Percentiles rank a stretch among this genome's conserved stretches.
phyloP scores from a whole-genome alignment of 192 early-diverging fungal genomes.

The Gamsiella multidivaricata region DNA sequence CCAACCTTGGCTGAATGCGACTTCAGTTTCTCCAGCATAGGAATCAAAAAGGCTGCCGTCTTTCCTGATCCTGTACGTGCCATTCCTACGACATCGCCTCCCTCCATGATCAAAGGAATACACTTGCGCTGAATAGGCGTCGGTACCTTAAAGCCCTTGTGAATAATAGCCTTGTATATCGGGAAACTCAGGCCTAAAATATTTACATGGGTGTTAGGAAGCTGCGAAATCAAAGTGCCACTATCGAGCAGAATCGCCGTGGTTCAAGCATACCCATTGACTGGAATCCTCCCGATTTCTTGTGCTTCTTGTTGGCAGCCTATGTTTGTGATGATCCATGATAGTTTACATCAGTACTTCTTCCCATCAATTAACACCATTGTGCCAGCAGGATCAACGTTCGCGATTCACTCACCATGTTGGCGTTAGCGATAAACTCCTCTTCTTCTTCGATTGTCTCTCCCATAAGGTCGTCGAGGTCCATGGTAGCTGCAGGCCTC shows the following conservation, averaged over 20 bases:
- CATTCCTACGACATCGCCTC: slow-evolving; percentile 97
- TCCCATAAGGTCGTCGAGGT: slow-evolving; percentile 52
- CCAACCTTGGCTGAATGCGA: slow-evolving; percentile 88
- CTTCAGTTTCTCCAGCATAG: slow-evolving; percentile 89
- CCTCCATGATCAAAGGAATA: slow-evolving; percentile 92
- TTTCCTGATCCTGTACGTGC: slow-evolving; percentile 98
- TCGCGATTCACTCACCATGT: slow-evolving; percentile 27
- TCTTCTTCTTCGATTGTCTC: slow-evolving; percentile 34
- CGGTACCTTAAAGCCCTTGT: slow-evolving; percentile 97
- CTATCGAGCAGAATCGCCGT: no score
- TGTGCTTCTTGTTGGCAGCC: slow-evolving; percentile 88
- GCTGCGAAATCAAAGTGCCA: no score
- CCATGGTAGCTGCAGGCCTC: slow-evolving; percentile 29
- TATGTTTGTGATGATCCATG: slow-evolving; percentile 13
- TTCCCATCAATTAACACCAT: not conserved
- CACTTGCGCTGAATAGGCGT: slow-evolving; percentile 97
- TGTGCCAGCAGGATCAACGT: no score
- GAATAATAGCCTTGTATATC: slow-evolving; percentile 87
- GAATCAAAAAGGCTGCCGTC: slow-evolving; percentile 95
- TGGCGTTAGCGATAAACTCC: slow-evolving; percentile 51
- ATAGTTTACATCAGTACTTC: no score
- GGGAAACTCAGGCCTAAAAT: slow-evolving; percentile 85
- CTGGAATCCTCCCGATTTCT: slow-evolving; percentile 98
- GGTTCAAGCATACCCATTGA: slow-evolving; percentile 79
- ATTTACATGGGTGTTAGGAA: no score